Evolutionary conservation across 2,329 filamentous ascomycete species (phyloP).

Genomic region (Trichoderma polysporum): DNA sequence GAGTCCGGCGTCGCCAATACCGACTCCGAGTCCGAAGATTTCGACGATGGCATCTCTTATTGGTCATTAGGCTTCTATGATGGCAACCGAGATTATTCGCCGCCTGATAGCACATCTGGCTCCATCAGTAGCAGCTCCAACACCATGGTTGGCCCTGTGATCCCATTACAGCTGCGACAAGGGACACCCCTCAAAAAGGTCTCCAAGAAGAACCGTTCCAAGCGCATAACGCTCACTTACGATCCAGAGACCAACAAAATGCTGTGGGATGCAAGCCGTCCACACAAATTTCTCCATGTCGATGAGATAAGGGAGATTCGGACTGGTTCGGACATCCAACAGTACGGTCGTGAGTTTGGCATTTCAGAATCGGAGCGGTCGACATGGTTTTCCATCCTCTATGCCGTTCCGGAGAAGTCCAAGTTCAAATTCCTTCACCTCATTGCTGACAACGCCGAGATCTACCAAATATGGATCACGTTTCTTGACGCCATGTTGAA

Average conservation of each 20-base stretch:
- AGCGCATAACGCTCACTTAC: conserved; percentile 69
- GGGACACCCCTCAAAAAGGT: conserved; percentile 80
- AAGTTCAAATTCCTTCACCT: conserved; percentile 88
- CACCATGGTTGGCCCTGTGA: conserved; percentile 64
- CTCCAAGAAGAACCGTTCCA: conserved; percentile 75
- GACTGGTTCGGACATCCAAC: conserved; percentile 76
- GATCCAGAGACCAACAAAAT: conserved; percentile 84
- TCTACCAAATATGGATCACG: conserved; percentile 76
- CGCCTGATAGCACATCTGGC: conserved; percentile 47
- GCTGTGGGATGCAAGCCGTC: conserved; percentile 77
- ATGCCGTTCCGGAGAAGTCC: conserved; percentile 72
- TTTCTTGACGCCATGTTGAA: conserved; percentile 82
- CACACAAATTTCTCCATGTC: conserved; percentile 84
- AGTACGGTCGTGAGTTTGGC: conserved; percentile 83
- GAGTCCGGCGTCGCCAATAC: conserved; percentile 43
- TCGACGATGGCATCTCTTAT: conserved; percentile 41
- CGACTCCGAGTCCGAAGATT: conserved; percentile 59
- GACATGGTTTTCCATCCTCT: conserved; percentile 88
- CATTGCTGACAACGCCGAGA: conserved; percentile 70
- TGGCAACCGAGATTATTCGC: conserved; percentile 45
- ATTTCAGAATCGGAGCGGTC: conserved; percentile 65
- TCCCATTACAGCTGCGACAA: conserved; percentile 73
- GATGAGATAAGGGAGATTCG: conserved; percentile 94
- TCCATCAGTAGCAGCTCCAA: conserved; percentile 47
- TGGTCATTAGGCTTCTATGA: conserved; percentile 44